Evolutionary conservation across 441 rosid genomes (phyloP).

Genomic region (Arabidopsis hybrid): DNA sequence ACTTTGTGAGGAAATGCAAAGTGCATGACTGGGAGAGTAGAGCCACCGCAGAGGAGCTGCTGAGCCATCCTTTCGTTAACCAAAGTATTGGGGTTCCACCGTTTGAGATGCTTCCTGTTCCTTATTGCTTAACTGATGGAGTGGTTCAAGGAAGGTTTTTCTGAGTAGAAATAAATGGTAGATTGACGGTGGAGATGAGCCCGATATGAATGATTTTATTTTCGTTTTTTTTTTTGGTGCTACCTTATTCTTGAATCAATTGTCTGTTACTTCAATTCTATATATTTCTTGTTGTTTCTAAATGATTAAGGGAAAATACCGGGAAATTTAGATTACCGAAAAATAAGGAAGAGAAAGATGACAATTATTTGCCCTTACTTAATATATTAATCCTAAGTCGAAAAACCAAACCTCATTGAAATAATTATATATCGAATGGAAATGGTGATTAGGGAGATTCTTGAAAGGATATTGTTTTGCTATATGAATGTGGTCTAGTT

Average conservation of each 20-base stretch:
- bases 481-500: background rate
- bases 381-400: background rate
- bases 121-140: constrained; percentile 22
- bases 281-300: background rate
- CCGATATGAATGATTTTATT: background rate
- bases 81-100: constrained; percentile 35
- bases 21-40: background rate
- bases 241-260: background rate
- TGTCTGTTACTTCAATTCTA: background rate
- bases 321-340: too few species aligned
- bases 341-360: too few species aligned
- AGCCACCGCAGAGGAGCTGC: constrained; percentile 28
- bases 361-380: background rate
- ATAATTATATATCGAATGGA: background rate
- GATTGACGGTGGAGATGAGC: constrained; percentile 1
- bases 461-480: background rate
- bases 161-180: background rate
- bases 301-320: background rate
- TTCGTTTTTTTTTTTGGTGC: background rate
- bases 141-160: constrained; percentile 29
- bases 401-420: background rate
- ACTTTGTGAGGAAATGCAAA: constrained; percentile 15
- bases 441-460: background rate
- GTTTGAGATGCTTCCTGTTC: constrained; percentile 19
- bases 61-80: constrained; percentile 20